A percentile compares a stretch with the other conserved stretches of the same genome.
Conservation (phyloP, 2,329 filamentous ascomycete genomes). For the Diplodia intermedia region DNA sequence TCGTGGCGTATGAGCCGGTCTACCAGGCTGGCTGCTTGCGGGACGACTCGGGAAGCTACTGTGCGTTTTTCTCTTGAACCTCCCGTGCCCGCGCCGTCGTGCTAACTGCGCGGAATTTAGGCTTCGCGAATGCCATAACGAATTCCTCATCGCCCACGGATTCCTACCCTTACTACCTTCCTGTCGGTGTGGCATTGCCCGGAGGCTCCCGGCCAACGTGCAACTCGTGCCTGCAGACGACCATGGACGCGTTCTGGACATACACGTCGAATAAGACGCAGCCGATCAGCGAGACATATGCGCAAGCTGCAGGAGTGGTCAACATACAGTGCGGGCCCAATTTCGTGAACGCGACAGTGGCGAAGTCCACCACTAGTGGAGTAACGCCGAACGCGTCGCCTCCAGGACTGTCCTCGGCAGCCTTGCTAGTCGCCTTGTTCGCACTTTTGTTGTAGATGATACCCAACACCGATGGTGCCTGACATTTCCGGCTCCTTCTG, state of each 20-base stretch:
- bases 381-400: background rate
- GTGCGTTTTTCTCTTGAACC: conserved; percentile 56
- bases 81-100: conserved; percentile 32
- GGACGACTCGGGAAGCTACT: conserved; percentile 69
- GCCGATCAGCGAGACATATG: conserved; percentile 73
- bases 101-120: conserved; percentile 34
- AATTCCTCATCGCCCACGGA: conserved; percentile 72
- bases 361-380: conserved; percentile 42
- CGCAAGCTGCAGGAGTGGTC: conserved; percentile 72
- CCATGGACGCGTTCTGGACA: conserved; percentile 80
- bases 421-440: conserved; percentile 19
- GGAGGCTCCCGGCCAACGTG: conserved; percentile 73
- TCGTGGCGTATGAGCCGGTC: conserved; percentile 77
- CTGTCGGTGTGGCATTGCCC: conserved; percentile 76
- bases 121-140: conserved; percentile 82
- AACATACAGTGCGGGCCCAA: conserved; percentile 67
- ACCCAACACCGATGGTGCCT: background rate
- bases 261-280: conserved; percentile 71
- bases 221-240: conserved; percentile 75
- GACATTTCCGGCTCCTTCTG: background rate
- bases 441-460: conserved; percentile 17
- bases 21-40: conserved; percentile 83
- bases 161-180: conserved; percentile 83
- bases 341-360: conserved; percentile 62
- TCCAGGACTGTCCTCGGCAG: conserved; percentile 22